Base-by-base conservation (phyloP, 2,329 filamentous ascomycete species). In the Hypomyces perniciosus region DNA sequence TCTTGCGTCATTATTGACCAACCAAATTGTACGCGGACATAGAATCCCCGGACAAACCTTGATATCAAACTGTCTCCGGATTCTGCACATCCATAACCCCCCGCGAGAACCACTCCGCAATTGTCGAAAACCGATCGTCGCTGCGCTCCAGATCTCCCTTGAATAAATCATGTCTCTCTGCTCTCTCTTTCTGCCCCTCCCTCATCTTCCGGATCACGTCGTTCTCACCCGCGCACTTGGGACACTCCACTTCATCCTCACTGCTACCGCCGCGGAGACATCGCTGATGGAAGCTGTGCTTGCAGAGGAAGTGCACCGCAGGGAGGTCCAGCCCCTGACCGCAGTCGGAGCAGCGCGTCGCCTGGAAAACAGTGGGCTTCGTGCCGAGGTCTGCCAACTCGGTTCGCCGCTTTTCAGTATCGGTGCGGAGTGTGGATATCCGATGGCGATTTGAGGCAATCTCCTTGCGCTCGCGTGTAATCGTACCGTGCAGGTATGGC, bases 291-390 rank as follows among this genome's bases (percentile, higher is more conserved):
- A 96, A 99, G 54, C 86, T 91, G 67, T 99, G 93, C 67, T 95
- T 96, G 74, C 93, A 99, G 56, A 99, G 71, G 67, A 99, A 99
- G 65, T 99, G 93, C 44, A 99, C 91, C 0, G 85, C 88, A 0
- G 93, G 93, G 9, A 97, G 75, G 57, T 96, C 91, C 13, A 97
- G 77, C 28, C 81, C 78, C 35, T 83, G 80, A 12, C 83, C 83
- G 66, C 93, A 99, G 46, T 87, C 84, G 29, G 86, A 85, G 66
- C 93, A 99, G 46, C 93, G 81, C 33, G 90, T 91, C 0, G 90
- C 85, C 66, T 95, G 89, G 75, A 99, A 97, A 1, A 95, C 87
- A 20, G 85, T 84, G 0, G 93, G 91, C 63, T 95, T 92, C 7
- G 78, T 79, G 6, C 79, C 80, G 0, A 99, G 77, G 44, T 91